Base-by-base conservation (phyloP, 805 yeast genomes). In the Blastobotrys parvus region DNA sequence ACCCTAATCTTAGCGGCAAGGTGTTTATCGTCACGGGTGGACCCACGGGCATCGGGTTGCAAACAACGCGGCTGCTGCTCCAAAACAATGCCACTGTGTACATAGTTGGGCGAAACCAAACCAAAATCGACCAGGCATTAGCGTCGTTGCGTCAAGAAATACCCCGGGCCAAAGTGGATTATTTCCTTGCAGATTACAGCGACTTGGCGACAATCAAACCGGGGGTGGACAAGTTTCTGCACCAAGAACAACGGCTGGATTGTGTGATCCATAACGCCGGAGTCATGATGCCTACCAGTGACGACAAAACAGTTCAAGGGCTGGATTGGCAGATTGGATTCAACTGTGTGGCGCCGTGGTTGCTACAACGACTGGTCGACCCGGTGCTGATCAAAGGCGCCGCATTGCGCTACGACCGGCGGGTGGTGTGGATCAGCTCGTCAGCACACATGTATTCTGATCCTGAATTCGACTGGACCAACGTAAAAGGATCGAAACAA, bases 371-470 rank as follows among this genome's bases (percentile, higher is more conserved):
- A 42, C 51, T 60, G 17, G 50, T 71, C 38, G 60, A 58, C 16
- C 70, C 71, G 5, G 46, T 68, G 2, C 45, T 74, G 19, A 43
- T 61, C 20, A 51, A 58, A 23, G 58, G 55, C 15, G n/a, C n/a
- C n/a, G n/a, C n/a, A n/a, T n/a, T n/a, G n/a, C n/a, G n/a, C n/a
- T n/a, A n/a, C n/a, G n/a, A n/a, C n/a, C n/a, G n/a, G n/a, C 58
- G 78, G 39, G 60, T 72, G 27, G 65, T 74, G 3, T 72, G 75
- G 69, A 60, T 71, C 2, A 50, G 72, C 2, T 71, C 77, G 1
- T 38, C 60, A 31, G 70, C 64, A 1, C 71, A 65, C 32, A 41
- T 47, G 21, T 27, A 48, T 15, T 50, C 59, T 0, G 29, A 25
- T 25, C 29, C 10, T 11, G 10, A 25, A 8, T 25, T 25, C 29